These are phyloP conservation scores for Aspergillus panamensis DNA, from an alignment of 495 filamentous ascomycete species.

Conservation along the genomic window DNA sequence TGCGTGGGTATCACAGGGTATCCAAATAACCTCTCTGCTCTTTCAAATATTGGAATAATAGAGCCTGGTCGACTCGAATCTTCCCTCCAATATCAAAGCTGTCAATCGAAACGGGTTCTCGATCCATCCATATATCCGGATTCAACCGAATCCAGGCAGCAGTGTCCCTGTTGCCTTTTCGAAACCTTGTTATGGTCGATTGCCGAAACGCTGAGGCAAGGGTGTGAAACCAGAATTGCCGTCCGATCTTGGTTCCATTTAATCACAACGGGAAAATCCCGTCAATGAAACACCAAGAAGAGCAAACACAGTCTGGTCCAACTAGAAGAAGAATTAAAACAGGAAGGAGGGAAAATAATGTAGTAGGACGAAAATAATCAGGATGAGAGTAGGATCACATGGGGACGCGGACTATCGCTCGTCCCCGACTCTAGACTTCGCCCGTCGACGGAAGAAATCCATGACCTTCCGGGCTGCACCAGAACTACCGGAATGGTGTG, in stretches of 20 bases:
- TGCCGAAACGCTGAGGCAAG: constrained; percentile 15
- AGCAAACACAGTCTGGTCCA: constrained; percentile 4
- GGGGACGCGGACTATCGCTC: constrained; percentile 34
- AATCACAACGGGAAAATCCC: constrained; percentile 8
- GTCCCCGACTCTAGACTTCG: constrained; percentile 67
- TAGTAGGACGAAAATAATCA: background rate
- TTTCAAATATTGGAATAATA: constrained; percentile 27
- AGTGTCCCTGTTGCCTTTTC: constrained; percentile 15
- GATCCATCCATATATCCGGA: constrained; percentile 19
- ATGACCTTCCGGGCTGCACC: constrained; percentile 89
- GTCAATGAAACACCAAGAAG: constrained; percentile 8
- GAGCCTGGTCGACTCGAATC: constrained; percentile 24
- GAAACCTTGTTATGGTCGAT: constrained; percentile 10
- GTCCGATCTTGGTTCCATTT: constrained; percentile 15
- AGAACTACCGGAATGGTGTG: constrained; percentile 73
- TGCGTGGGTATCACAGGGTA: constrained; percentile 47
- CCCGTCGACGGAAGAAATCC: constrained; percentile 92
- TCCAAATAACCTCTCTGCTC: constrained; percentile 44
- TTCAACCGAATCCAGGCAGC: constrained; percentile 12
- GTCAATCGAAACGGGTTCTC: constrained; percentile 12
- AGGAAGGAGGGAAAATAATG: constrained; percentile 9
- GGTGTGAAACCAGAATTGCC: constrained; percentile 13
- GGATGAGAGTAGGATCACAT: constrained; percentile 4
- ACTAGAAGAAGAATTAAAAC: constrained; percentile 3
- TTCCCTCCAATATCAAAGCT: constrained; percentile 26